Evolutionary conservation across 495 filamentous ascomycete genomes (phyloP), one percentile per base, ranked within the genome.

Genomic region (Penicillium paxilli): DNA sequence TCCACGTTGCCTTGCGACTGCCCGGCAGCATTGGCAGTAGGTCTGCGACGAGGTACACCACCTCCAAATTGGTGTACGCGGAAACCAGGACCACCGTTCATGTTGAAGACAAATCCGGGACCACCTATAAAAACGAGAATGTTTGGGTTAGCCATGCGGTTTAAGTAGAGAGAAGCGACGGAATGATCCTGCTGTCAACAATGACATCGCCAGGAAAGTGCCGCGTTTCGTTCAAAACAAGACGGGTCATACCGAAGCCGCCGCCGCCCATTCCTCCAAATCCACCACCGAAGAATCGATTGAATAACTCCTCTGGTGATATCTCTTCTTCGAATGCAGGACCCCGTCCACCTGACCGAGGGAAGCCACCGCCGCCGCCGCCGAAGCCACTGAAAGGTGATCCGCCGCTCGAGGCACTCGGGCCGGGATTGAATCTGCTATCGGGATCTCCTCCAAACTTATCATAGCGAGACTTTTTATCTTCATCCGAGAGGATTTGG

Each of bases 251-350:
- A 79, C 87, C 89, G 65, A 91, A 90, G 19, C 83, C 85, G 54
- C 86, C 85, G 48, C 76, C 75, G 23, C 81, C 82, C 68, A 76
- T 72, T 44, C 67, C 68, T 22, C 73, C 72, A 55, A 76, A 70
- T 20, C 78, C 78, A 44, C 85, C 88, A 21, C 82, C 84, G 75
- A 98, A 98, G 78, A 98, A 97, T 57, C 92, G 83, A 66, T 92
- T 85, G 73, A 98, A 98, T 73, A 98, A 78, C 63, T 98, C 94
- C 73, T 98, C 94, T 0, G 94, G 93, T 32, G 89, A 95, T 50
- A 98, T 94, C 65, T 98, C 94, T 32, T 91, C 90, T 20, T 92
- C 91, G 69, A 87, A 94, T 78, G 84, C 84, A 16, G 75, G 64
- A 12, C 83, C 80, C 24, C 72, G 71, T 23, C 67, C 68, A 45